A percentile compares a stretch with the other conserved stretches of the same genome.
phyloP scores from a whole-genome alignment of 441 rosid genomes.

The Viola pubescens region DNA sequence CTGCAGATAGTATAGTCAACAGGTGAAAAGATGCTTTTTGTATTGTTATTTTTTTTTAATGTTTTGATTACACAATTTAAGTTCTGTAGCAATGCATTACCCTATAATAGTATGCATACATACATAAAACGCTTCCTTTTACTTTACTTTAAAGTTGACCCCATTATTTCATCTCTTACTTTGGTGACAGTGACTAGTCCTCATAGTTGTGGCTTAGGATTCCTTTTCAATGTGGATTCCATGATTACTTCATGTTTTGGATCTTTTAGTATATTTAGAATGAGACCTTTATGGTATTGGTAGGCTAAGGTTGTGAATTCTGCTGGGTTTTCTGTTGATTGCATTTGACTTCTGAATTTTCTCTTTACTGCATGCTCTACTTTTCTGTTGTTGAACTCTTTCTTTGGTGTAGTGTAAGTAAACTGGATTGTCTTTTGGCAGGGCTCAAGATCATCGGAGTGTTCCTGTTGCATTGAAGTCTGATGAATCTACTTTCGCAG shows the following conservation, averaged over 20 bases:
- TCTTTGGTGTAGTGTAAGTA: conserved; percentile 9
- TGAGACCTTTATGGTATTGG: background rate
- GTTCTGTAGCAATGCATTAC: background rate
- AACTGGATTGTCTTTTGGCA: conserved; percentile 18
- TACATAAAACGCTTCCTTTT: conserved; percentile 6
- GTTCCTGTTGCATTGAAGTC: conserved; percentile 21
- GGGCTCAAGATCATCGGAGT: conserved; percentile 26
- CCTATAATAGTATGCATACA: background rate
- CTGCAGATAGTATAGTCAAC: conserved; percentile 27
- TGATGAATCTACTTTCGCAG: conserved; percentile 20
- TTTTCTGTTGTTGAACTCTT: background rate
- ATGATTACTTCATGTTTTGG: background rate
- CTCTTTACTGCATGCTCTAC: background rate
- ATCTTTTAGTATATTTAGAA: conserved; percentile 1
- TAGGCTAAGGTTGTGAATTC: background rate
- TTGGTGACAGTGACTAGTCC: conserved; percentile 19
- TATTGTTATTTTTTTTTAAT: background rate
- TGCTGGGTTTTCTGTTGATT: conserved; percentile 1
- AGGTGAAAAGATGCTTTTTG: conserved; percentile 23
- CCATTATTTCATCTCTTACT: conserved; percentile 19
- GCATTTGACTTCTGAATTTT: background rate
- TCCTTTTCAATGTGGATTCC: conserved; percentile 11
- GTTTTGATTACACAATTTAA: background rate
- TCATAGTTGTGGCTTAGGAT: conserved; percentile 21
- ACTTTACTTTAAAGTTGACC: conserved; percentile 18